A percentile compares a stretch with the other conserved stretches of the same genome.
Evolutionary conservation across 495 filamentous ascomycete genomes (phyloP).

Genomic region (Neurospora sp.): DNA sequence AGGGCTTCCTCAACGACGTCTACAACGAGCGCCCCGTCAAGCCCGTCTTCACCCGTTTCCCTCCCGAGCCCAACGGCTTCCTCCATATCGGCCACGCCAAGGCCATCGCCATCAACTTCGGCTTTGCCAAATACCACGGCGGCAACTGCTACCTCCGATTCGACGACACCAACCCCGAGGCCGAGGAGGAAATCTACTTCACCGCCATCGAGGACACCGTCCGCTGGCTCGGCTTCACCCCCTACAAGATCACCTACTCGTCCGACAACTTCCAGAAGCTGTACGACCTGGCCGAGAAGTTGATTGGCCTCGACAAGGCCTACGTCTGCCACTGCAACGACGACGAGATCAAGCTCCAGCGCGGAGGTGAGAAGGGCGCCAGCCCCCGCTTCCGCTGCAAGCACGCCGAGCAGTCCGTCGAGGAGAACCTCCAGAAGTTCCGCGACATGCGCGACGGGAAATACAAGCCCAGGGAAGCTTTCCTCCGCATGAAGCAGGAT

Average conservation of each 20-base stretch:
- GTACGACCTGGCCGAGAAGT: constrained; percentile 78
- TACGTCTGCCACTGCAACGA: constrained; percentile 53
- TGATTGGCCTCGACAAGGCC: constrained; percentile 65
- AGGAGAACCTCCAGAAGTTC: constrained; percentile 74
- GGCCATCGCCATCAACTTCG: constrained; percentile 96
- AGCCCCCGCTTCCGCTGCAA: constrained; percentile 64
- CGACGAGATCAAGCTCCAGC: constrained; percentile 73
- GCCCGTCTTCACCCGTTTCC: constrained; percentile 70
- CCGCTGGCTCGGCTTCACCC: constrained; percentile 73
- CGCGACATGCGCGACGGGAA: constrained; percentile 84
- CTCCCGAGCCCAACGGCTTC: constrained; percentile 78
- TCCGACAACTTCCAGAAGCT: constrained; percentile 76
- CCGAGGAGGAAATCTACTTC: constrained; percentile 72
- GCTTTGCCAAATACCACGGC: constrained; percentile 77
- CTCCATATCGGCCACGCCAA: constrained; percentile 90
- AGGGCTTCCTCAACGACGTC: constrained; percentile 72
- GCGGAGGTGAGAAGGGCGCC: constrained; percentile 62
- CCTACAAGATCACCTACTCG: constrained; percentile 65
- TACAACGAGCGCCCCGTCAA: constrained; percentile 64
- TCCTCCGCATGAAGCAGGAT: constrained; percentile 86
- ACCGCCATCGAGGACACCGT: constrained; percentile 69
- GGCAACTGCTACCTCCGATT: constrained; percentile 60
- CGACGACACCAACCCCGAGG: constrained; percentile 80
- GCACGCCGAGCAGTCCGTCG: constrained; percentile 63
- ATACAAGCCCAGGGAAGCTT: constrained; percentile 79